These are phyloP conservation scores for Quercus aquifolioides DNA, from an alignment of 306 rosid species.

Conservation along the genomic window DNA sequence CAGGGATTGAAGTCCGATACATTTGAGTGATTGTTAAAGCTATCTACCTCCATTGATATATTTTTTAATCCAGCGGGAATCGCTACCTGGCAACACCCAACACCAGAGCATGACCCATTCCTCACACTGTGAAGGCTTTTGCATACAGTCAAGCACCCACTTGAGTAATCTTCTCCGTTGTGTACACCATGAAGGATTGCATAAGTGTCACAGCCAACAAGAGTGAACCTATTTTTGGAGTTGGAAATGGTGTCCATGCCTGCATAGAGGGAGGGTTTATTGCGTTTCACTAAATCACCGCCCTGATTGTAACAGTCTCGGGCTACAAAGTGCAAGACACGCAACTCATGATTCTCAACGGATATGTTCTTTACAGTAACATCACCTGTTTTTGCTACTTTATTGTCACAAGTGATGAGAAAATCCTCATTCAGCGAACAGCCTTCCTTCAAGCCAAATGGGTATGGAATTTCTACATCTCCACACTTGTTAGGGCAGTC, in stretches of 20 bases:
- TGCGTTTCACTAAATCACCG: no score
- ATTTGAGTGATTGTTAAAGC: not conserved
- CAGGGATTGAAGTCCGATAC: conserved; percentile 17
- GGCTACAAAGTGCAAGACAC: not conserved
- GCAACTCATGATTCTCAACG: not conserved
- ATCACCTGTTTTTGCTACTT: not conserved
- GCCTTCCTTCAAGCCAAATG: conserved; percentile 21
- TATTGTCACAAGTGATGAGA: conserved; percentile 8
- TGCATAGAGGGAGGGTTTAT: no score
- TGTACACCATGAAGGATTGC: not conserved
- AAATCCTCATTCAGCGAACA: conserved; percentile 8
- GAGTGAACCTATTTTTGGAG: no score
- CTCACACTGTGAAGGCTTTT: not conserved
- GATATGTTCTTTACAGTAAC: conserved; percentile 13
- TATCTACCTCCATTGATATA: not conserved
- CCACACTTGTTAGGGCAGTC: conserved; percentile 33
- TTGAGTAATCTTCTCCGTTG: not conserved
- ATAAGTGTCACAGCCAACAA: conserved; percentile 22
- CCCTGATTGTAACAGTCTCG: no score
- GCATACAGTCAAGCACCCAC: conserved; percentile 13
- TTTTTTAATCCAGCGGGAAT: not conserved
- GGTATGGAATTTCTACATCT: conserved; percentile 37
- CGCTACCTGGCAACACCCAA: conserved; percentile 22
- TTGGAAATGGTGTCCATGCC: no score
- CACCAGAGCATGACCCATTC: not conserved